Percentiles rank a stretch among this genome's conserved stretches.
Evolutionary conservation across 306 rosid genomes (phyloP).

Genomic region (Urtica urens): DNA sequence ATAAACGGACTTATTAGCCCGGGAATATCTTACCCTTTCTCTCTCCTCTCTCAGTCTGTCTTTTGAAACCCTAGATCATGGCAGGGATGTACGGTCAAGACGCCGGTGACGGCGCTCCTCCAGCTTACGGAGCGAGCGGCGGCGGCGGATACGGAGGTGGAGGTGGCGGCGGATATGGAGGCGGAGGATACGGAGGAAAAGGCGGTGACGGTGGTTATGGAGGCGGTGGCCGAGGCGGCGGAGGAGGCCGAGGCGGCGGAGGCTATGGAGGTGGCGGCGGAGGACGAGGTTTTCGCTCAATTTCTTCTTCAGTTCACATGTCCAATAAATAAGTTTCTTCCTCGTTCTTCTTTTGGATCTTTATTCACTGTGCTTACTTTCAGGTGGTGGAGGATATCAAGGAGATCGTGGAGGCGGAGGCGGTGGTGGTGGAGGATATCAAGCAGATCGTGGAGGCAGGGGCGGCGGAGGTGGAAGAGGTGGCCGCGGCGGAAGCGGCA

Average conservation of each 20-base stretch:
- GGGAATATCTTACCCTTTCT: slow-evolving; percentile 11
- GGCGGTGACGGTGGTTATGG: slow-evolving; percentile 28
- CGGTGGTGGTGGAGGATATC: slow-evolving; percentile 64
- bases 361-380: slow-evolving; percentile 7
- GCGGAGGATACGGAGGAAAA: slow-evolving; percentile 30
- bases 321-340: no score
- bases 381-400: slow-evolving; percentile 59
- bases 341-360: neutral
- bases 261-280: slow-evolving; percentile 40
- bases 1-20: neutral
- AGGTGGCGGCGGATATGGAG: slow-evolving; percentile 32
- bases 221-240: slow-evolving; percentile 25
- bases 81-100: slow-evolving; percentile 90
- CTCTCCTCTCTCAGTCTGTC: slow-evolving; percentile 25
- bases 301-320: neutral
- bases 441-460: slow-evolving; percentile 76
- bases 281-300: slow-evolving; percentile 58
- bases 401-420: slow-evolving; percentile 83
- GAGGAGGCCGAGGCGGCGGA: slow-evolving; percentile 28
- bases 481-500: slow-evolving; percentile 79
- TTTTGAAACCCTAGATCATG: slow-evolving; percentile 30
- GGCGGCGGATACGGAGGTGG: slow-evolving; percentile 37
- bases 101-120: slow-evolving; percentile 61
- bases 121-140: slow-evolving; percentile 53
- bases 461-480: slow-evolving; percentile 50